A percentile compares a stretch with the other conserved stretches of the same genome.
Conservation (phyloP, 208 protist genomes). For the Wallacemonas rigidus region DNA sequence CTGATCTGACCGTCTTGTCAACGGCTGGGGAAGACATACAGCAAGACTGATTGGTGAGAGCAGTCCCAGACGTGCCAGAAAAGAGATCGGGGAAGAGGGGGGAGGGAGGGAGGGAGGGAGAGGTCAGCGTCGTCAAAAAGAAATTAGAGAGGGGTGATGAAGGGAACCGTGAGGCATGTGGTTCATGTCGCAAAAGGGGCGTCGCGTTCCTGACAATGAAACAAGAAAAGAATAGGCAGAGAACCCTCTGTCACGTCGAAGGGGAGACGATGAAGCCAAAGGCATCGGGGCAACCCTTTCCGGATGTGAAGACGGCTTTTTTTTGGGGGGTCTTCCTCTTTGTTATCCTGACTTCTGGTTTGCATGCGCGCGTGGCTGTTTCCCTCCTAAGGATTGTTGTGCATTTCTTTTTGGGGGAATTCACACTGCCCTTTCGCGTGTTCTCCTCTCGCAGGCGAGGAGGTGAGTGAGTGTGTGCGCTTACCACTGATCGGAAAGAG, state of each 20-base stretch:
- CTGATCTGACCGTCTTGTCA: not conserved
- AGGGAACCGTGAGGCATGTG: no score
- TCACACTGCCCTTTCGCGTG: not conserved
- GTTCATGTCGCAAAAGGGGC: not conserved
- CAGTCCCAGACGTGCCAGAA: no score
- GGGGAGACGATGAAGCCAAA: no score
- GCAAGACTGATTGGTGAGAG: not conserved
- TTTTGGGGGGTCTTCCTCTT: no score
- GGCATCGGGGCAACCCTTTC: no score
- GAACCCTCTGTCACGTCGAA: no score
- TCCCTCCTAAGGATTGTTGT: not conserved
- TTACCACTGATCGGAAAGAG: constrained; percentile 62
- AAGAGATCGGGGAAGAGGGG: no score
- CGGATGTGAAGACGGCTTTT: no score
- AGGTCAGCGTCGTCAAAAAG: not conserved
- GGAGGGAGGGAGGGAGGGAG: no score
- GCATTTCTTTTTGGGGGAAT: not conserved
- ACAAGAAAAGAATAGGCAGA: not conserved
- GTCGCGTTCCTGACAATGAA: not conserved
- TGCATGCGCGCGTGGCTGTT: no score
- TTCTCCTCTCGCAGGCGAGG: not conserved
- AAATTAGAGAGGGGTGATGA: not conserved
- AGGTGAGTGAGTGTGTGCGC: not conserved
- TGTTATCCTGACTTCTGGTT: no score
- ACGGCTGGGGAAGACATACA: not conserved